A percentile compares a stretch with the other conserved stretches of the same genome.
Conservation (phyloP, 2,329 filamentous ascomycete genomes). For the Aspergillus ruber region DNA sequence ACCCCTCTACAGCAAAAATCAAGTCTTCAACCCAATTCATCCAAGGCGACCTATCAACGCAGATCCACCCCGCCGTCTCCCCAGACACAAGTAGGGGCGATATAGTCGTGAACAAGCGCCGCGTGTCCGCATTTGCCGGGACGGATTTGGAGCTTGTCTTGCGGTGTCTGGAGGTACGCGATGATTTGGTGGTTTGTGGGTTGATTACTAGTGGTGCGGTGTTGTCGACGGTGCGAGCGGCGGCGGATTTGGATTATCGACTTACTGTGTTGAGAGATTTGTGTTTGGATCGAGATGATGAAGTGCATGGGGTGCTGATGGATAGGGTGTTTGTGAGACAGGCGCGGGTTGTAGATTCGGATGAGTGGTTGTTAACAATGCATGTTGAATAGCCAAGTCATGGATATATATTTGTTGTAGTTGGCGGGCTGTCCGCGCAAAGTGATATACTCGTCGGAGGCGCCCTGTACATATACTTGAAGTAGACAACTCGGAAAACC, state of each 20-base stretch:
- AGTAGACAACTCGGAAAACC: too few relatives aligned
- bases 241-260: conserved; percentile 31
- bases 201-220: conserved; percentile 32
- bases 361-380: conserved; percentile 19
- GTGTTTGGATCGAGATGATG: conserved; percentile 28
- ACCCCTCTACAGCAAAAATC: conserved; percentile 14
- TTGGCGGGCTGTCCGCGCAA: background rate
- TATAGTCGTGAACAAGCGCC: conserved; percentile 28
- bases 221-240: conserved; percentile 31
- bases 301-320: conserved; percentile 29
- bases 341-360: conserved; percentile 18
- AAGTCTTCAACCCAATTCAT: conserved; percentile 15
- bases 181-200: conserved; percentile 28
- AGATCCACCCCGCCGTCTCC: conserved; percentile 15
- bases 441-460: too few relatives aligned
- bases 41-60: conserved; percentile 15
- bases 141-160: conserved; percentile 32
- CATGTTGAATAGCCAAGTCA: background rate
- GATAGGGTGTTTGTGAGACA: conserved; percentile 28
- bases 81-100: conserved; percentile 16
- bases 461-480: too few relatives aligned
- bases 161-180: conserved; percentile 16
- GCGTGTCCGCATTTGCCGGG: conserved; percentile 30
- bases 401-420: background rate
- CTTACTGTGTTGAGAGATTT: conserved; percentile 30